Evolutionary conservation across 441 rosid species (phyloP).

Genomic region (Jatropha podagrica): DNA sequence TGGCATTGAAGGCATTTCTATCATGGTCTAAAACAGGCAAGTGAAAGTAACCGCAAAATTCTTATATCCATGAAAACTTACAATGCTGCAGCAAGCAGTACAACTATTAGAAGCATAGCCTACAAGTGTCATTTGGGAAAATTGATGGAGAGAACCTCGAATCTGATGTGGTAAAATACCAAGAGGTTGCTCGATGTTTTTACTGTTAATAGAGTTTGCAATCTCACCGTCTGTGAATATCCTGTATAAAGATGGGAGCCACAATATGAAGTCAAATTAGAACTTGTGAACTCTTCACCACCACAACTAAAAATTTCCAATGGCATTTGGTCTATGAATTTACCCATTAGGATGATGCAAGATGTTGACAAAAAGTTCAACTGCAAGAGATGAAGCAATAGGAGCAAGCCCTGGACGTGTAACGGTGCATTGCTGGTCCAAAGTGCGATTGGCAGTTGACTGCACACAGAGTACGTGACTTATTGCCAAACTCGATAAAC

Average conservation of each 20-base stretch:
- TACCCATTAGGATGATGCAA: conserved; percentile 90
- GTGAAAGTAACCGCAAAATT: conserved; percentile 2
- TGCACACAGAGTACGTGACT: conserved; percentile 30
- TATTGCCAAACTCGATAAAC: conserved; percentile 16
- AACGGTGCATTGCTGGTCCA: conserved; percentile 98
- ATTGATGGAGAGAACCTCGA: conserved; percentile 79
- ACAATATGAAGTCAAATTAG: conserved; percentile 12
- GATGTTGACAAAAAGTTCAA: conserved; percentile 78
- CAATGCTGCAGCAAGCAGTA: conserved; percentile 83
- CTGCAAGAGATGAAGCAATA: conserved; percentile 89
- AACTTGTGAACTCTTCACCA: conserved; percentile 2
- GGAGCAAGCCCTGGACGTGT: conserved; percentile 98
- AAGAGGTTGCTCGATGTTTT: conserved; percentile 60
- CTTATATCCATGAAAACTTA: conserved; percentile 34
- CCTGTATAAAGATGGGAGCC: conserved; percentile 39
- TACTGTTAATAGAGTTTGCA: conserved; percentile 41
- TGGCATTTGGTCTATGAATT: not conserved
- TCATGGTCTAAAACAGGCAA: not conserved
- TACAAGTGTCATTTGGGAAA: conserved; percentile 76
- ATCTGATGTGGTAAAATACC: conserved; percentile 96
- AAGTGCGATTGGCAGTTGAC: conserved; percentile 92
- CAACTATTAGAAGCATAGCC: conserved; percentile 88
- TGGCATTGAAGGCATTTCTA: not conserved
- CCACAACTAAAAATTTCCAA: not conserved
- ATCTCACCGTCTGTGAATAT: conserved; percentile 64